A percentile compares a stretch with the other conserved stretches of the same genome.
Conservation (phyloP, 257 asterid genomes). For the Solanum virginianum region DNA sequence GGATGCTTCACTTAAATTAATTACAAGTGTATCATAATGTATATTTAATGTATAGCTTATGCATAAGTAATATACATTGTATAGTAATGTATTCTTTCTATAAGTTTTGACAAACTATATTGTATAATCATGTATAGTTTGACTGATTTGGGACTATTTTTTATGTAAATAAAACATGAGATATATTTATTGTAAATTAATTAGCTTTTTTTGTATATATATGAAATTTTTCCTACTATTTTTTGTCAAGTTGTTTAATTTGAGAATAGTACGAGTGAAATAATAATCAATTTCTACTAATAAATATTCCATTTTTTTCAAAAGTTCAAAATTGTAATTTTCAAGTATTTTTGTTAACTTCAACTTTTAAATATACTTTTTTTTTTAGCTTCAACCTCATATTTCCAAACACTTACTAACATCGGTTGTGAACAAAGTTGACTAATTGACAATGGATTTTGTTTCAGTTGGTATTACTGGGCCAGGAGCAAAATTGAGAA, state of each 20-base stretch:
- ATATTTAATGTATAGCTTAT: no score
- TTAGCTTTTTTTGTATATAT: no score
- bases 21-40: no score
- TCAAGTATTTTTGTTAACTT: background rate
- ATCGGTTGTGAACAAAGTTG: background rate
- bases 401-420: background rate
- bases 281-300: background rate
- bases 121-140: no score
- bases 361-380: background rate
- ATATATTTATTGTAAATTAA: no score
- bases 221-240: background rate
- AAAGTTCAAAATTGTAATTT: background rate
- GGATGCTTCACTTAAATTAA: no score
- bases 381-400: background rate
- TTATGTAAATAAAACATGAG: no score
- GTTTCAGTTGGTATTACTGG: background rate
- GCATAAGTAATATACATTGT: no score
- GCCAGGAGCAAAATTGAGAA: background rate
- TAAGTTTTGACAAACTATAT: no score
- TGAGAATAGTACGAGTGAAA: background rate
- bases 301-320: background rate
- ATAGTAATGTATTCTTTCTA: no score
- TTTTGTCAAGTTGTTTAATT: background rate
- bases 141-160: no score
- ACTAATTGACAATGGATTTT: background rate